A percentile compares a stretch with the other conserved stretches of the same genome.
phyloP scores from a whole-genome alignment of 2,329 filamentous ascomycete genomes.

The Aaosphaeria pasadenensis region DNA sequence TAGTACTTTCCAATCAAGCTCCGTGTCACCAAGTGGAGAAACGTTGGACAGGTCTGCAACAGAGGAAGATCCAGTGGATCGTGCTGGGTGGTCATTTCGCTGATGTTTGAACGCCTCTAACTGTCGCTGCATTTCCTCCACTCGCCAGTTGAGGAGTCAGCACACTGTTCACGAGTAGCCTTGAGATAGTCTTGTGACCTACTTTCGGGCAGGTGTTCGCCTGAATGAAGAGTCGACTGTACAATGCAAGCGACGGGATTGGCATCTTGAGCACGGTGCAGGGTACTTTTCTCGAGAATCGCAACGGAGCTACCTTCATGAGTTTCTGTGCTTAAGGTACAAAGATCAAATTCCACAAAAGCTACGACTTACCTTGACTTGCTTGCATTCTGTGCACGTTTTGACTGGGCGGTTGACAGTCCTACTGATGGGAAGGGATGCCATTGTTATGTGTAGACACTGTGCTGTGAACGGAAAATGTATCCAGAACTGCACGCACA shows the following conservation, averaged over 20 bases:
- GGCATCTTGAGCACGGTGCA: conserved; percentile 18
- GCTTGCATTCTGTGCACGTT: conserved; percentile 23
- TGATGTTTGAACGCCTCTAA: conserved; percentile 14
- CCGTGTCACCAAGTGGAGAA: not conserved
- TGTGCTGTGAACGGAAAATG: too few relatives aligned
- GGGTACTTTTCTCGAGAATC: conserved; percentile 17
- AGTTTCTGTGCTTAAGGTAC: too few relatives aligned
- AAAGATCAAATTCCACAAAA: conserved; percentile 1
- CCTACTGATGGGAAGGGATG: conserved; percentile 7
- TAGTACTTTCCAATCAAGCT: too few relatives aligned
- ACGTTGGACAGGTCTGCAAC: conserved; percentile 3
- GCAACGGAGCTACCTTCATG: conserved; percentile 12
- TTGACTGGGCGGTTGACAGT: conserved; percentile 14
- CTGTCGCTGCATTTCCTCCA: conserved; percentile 22
- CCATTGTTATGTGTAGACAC: conserved; percentile 1
- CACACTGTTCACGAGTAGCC: too few relatives aligned
- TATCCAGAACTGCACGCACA: too few relatives aligned
- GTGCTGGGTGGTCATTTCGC: conserved; percentile 5
- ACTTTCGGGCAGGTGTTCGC: conserved; percentile 22
- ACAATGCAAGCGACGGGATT: conserved; percentile 15
- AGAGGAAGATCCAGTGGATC: conserved; percentile 12
- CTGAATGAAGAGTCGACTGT: conserved; percentile 19
- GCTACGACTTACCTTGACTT: conserved; percentile 16
- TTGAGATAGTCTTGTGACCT: not conserved
- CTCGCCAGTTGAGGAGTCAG: conserved; percentile 7